Evolutionary conservation across 1,139 yeast species (phyloP), one percentile per base, ranked within the genome.

Genomic region (Candida labiduridarum): DNA sequence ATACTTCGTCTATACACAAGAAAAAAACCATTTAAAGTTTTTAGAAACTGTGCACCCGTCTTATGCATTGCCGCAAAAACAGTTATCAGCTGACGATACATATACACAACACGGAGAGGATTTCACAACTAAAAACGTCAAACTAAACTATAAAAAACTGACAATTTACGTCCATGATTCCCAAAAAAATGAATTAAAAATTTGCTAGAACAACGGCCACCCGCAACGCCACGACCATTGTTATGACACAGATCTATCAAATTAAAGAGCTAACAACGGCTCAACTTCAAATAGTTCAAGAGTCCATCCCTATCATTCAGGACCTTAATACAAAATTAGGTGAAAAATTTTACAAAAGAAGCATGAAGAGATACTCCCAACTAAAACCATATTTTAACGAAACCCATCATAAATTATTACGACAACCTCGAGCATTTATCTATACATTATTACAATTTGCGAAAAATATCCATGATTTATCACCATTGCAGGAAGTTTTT

Each of bases 381-480:
- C 80, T 85, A 11, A 72, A 71, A 53, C 78, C 83, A 16, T 76
- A 78, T 59, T 85, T 85, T 72, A 85, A 85, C 64, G 76, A 71
- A 57, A 68, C 85, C 2, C 79, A 85, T 64, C 90, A 85, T 64
- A 64, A 62, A 46, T 68, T 76, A 34, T 75, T 79, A 51, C 72
- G 75, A 47, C 92, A 86, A 62, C 89, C 90, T 51, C 73, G 75
- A 55, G 84, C 86, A 38, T 71, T 86, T 48, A 89, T 90, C 1
- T 79, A 74, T 56, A 79, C 90, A 1, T 71, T 85, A 41, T 67
- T 84, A 41, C 76, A 81, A 40, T 86, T 85, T 55, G 90, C 90
- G 11, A 73, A 79, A 58, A 76, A 84, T 62, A 84, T 86, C 53
- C 85, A 85, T 56, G 80, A 84, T 53, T 66, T 85, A 51, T 68